Evolutionary conservation across 192 early-diverging fungal genomes (phyloP), one percentile per base, ranked within the genome.

Genomic region (Spizellomyces punctatus): DNA sequence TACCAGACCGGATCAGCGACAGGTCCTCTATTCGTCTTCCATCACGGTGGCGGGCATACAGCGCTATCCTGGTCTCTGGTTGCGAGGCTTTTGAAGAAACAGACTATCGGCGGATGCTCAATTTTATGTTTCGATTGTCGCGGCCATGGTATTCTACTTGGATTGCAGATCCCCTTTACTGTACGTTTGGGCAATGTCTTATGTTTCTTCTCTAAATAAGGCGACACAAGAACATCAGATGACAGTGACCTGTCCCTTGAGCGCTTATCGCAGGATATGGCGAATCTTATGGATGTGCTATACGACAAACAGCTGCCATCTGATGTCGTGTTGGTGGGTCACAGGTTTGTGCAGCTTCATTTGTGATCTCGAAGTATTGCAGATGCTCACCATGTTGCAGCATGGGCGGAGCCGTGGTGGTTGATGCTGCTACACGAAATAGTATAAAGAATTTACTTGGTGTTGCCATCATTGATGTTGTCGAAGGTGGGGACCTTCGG

Each of bases 21-120:
- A 36, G 27, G 27, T 36, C 27, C 27, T 3, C 27, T 36, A 36
- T 74, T 82, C 67, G 66, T 82, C 44, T 64, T 85, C 12, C 76
- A 78, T 66, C 83, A 85, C 64, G 83, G 83, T 52, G 83, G 72
- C 9, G 83, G 83, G 1, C 78, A 79, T 59, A 67, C 77, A 5
- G 71, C 72, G 0, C 69, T 80, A 17, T 74, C 83, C 12, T 85
- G 76, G 63, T 47, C 70, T 3, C 63, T 82, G 22, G 50, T 76
- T 5, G 66, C 75, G 5, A 52, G 46, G 14, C 22, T 54, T 7
- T 49, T 82, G 27, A 56, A 46, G 56, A 50, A 65, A 8, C 58
- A 66, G 5, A 12, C 21, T 6, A 36, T 3, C 27, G 27, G 27
- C 27, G 52, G 44, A 46, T 5, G 6, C 0, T 64, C 62, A 16